Conservation (phyloP, 2,329 filamentous ascomycete genomes). For the Arthrinium phaeospermum region DNA sequence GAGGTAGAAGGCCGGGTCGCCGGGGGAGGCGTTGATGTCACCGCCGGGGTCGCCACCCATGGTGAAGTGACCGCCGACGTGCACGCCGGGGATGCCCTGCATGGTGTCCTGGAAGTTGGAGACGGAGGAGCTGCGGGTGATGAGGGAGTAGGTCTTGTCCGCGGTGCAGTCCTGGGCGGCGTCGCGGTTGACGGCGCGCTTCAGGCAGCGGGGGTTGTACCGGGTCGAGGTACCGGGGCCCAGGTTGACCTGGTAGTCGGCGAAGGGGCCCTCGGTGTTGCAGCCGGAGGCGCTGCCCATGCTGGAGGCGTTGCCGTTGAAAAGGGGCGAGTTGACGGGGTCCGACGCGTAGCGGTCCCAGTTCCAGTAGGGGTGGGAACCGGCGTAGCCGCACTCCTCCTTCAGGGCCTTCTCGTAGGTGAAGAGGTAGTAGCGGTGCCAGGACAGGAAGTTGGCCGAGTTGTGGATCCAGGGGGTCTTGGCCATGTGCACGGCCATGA, state of each 20-base stretch:
- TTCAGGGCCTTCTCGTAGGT: conserved; percentile 31
- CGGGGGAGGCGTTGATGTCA: conserved; percentile 28
- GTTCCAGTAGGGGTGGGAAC: conserved; percentile 45
- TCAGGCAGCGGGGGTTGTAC: conserved; percentile 44
- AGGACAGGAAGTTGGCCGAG: conserved; percentile 32
- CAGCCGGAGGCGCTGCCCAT: conserved; percentile 54
- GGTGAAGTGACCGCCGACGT: conserved; percentile 36
- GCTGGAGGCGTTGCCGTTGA: conserved; percentile 52
- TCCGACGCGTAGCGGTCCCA: conserved; percentile 49
- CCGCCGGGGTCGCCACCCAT: conserved; percentile 37
- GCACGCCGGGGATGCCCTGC: conserved; percentile 41
- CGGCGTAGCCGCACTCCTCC: conserved; percentile 33
- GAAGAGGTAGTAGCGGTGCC: conserved; percentile 32
- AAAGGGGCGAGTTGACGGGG: conserved; percentile 48
- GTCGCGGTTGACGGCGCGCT: conserved; percentile 33
- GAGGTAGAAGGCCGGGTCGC: conserved; percentile 32
- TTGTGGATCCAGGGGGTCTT: conserved; percentile 31
- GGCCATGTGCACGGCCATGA: conserved; percentile 35
- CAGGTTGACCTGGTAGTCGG: conserved; percentile 36
- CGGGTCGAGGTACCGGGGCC: conserved; percentile 33
- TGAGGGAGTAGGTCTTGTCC: conserved; percentile 28
- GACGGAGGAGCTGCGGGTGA: conserved; percentile 33
- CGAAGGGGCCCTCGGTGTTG: conserved; percentile 49
- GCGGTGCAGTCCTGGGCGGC: conserved; percentile 36
- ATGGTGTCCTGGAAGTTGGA: conserved; percentile 42